Evolutionary conservation across 805 yeast genomes (phyloP).

Genomic region (Saccharomyces jurei): DNA sequence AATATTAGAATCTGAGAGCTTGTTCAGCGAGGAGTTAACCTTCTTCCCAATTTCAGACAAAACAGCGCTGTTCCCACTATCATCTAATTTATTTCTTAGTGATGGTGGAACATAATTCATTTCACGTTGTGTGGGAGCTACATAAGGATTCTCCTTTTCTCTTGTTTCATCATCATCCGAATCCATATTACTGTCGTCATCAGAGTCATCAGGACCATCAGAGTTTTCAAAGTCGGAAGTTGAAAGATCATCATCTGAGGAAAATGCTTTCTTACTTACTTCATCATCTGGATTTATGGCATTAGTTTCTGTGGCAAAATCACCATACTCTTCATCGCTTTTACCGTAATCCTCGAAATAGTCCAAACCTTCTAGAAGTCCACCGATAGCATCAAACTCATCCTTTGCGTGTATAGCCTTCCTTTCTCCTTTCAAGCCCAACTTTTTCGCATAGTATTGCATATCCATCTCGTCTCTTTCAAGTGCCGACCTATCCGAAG

Average conservation of each 20-base stretch:
- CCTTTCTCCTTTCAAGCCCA: constrained; percentile 56
- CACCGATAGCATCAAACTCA: constrained; percentile 74
- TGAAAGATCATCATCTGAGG: constrained; percentile 36
- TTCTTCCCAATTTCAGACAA: constrained; percentile 44
- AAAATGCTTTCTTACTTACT: constrained; percentile 28
- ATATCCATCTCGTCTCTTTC: constrained; percentile 69
- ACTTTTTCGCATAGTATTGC: constrained; percentile 71
- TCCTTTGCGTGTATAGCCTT: constrained; percentile 40
- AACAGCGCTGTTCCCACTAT: constrained; percentile 39
- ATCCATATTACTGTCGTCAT: constrained; percentile 16
- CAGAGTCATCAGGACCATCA: constrained; percentile 32
- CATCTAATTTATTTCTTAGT: constrained; percentile 45
- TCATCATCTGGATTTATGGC: constrained; percentile 21
- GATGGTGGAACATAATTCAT: constrained; percentile 83
- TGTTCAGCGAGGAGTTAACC: constrained; percentile 78
- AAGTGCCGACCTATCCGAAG: constrained; percentile 42
- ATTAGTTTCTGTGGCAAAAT: constrained; percentile 14
- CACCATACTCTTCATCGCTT: constrained; percentile 27
- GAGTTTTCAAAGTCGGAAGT: constrained; percentile 39
- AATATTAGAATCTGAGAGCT: constrained; percentile 81
- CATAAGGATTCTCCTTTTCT: constrained; percentile 61
- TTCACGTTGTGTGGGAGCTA: constrained; percentile 41
- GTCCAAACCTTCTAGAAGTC: constrained; percentile 63
- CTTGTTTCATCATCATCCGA: constrained; percentile 26
- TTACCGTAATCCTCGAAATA: constrained; percentile 33